These are phyloP conservation scores for Cantharellus cinnabarinus DNA, from an alignment of 768 basidiomycete genomes.

Conservation along the genomic window DNA sequence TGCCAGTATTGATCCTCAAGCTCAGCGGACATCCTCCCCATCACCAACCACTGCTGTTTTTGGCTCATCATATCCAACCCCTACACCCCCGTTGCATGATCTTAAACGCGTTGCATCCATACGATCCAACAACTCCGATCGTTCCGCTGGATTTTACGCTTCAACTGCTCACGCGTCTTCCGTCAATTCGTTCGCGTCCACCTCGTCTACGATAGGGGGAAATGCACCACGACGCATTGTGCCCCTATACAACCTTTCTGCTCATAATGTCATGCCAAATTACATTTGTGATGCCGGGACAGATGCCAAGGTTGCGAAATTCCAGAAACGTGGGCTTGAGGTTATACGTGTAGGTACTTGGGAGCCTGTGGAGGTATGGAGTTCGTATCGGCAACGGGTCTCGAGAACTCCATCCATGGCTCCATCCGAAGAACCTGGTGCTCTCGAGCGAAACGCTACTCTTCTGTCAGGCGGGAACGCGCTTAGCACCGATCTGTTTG, in stretches of 20 bases:
- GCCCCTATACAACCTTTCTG: constrained; percentile 70
- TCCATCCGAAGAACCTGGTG: constrained; percentile 10
- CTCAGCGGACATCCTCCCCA: constrained; percentile 14
- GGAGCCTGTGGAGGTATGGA: constrained; percentile 62
- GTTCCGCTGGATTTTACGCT: constrained; percentile 23
- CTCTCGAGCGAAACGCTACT: background rate
- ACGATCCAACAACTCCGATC: background rate
- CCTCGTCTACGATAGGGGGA: constrained; percentile 25
- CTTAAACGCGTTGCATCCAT: no score
- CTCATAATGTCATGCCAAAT: constrained; percentile 75
- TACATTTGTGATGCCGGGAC: constrained; percentile 75
- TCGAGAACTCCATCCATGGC: constrained; percentile 15
- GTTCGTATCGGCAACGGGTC: constrained; percentile 12
- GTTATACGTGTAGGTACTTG: constrained; percentile 57
- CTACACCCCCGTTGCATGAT: no score
- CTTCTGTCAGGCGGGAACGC: no score
- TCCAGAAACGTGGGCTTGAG: constrained; percentile 52
- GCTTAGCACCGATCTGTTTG: no score
- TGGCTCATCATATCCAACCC: no score
- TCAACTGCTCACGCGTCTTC: constrained; percentile 17
- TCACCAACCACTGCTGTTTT: constrained; percentile 17
- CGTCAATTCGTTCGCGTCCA: constrained; percentile 12
- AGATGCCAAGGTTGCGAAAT: constrained; percentile 66
- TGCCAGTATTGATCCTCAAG: constrained; percentile 7
- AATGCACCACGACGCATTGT: constrained; percentile 46